Percentiles rank a stretch among this genome's conserved stretches.
Evolutionary conservation across 495 filamentous ascomycete genomes (phyloP).

Genomic region (Penicillium riverlandense): DNA sequence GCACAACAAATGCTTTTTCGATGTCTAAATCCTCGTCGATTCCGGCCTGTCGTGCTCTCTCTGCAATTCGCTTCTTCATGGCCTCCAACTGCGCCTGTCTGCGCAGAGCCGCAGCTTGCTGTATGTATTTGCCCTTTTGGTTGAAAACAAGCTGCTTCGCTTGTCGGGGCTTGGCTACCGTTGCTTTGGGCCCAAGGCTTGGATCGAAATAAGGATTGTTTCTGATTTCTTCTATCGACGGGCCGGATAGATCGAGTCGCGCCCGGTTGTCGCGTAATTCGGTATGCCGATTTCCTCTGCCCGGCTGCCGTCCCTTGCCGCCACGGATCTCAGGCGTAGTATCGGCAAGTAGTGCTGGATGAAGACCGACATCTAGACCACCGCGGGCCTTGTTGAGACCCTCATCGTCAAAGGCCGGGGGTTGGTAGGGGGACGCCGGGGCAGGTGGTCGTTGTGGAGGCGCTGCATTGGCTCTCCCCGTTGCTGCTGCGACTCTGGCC

Average conservation of each 20-base stretch:
- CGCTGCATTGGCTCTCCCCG: slow-evolving; percentile 48
- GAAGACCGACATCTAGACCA: slow-evolving; percentile 82
- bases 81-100: slow-evolving; percentile 82
- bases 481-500: slow-evolving; percentile 72
- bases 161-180: slow-evolving; percentile 54
- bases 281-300: slow-evolving; percentile 52
- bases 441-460: slow-evolving; percentile 30
- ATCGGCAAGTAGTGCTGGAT: slow-evolving; percentile 78
- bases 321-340: slow-evolving; percentile 55
- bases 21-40: slow-evolving; percentile 86
- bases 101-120: slow-evolving; percentile 80
- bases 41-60: slow-evolving; percentile 72
- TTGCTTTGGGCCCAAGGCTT: slow-evolving; percentile 55
- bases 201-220: slow-evolving; percentile 87
- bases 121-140: slow-evolving; percentile 94
- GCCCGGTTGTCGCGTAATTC: slow-evolving; percentile 45
- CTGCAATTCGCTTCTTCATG: slow-evolving; percentile 90
- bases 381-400: slow-evolving; percentile 50
- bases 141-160: slow-evolving; percentile 81
- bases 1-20: slow-evolving; percentile 81
- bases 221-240: slow-evolving; percentile 58
- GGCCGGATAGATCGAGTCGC: slow-evolving; percentile 62
- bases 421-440: slow-evolving; percentile 31
- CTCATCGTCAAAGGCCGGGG: slow-evolving; percentile 40
- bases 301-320: slow-evolving; percentile 45